Percentiles rank a stretch among this genome's conserved stretches.
Conservation (phyloP, 177 flowering plant species). For the Vitis hybrid region DNA sequence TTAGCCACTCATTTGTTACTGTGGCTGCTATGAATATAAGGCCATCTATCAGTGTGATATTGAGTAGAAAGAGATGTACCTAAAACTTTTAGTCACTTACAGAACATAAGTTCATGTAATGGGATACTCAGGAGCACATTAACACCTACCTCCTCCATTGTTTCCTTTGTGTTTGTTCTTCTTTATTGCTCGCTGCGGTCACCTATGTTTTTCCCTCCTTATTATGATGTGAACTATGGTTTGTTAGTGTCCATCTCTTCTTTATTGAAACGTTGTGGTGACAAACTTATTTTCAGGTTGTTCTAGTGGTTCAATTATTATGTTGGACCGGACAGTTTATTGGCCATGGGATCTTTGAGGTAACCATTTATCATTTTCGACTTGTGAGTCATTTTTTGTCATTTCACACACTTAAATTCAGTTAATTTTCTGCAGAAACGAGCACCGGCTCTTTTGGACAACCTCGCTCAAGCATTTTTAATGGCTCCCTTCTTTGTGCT, state of each 20-base stretch:
- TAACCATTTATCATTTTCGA: conserved; percentile 6
- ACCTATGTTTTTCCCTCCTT: too few species aligned
- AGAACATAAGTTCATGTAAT: too few species aligned
- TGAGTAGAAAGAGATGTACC: too few species aligned
- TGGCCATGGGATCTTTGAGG: conserved; percentile 44
- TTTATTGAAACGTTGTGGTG: background rate
- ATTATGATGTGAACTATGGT: too few species aligned
- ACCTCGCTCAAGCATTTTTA: conserved; percentile 37
- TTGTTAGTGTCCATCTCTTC: background rate
- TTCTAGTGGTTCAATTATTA: conserved; percentile 29
- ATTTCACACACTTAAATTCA: background rate
- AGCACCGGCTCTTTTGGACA: conserved; percentile 40
- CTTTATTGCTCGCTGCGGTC: too few species aligned
- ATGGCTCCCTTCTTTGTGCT: conserved; percentile 46
- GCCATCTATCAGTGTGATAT: too few species aligned
- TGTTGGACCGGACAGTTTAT: conserved; percentile 46
- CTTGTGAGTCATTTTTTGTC: background rate
- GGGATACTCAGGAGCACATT: too few species aligned
- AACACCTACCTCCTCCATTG: too few species aligned
- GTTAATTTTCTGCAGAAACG: conserved; percentile 25
- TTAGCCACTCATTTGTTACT: too few species aligned
- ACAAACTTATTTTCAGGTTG: conserved; percentile 22
- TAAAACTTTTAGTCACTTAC: too few species aligned
- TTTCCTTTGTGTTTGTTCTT: too few species aligned
- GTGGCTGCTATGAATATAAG: too few species aligned